Base-by-base conservation (phyloP, 495 filamentous ascomycete genomes). In the Sabuloglossum arenarium region DNA sequence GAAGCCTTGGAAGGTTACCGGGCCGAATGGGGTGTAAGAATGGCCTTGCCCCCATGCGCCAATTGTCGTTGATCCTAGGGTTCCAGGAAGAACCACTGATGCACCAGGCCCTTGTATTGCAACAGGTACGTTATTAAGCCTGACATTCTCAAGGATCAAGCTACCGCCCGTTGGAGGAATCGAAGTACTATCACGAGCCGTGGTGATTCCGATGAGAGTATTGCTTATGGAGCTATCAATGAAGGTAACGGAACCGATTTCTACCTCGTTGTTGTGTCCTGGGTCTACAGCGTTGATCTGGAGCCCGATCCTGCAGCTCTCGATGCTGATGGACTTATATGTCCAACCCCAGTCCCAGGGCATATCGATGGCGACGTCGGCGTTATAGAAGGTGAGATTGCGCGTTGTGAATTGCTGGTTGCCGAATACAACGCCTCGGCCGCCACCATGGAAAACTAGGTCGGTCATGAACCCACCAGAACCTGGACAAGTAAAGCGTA, bases 361-460 rank as follows among this genome's bases (percentile, higher is more conserved):
- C 50, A 79, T 77, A 25, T 71, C 74, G 51, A 80, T 79, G 37
- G 74, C 74, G 29, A 79, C 80, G 3, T 75, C 76, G 58, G 76
- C 77, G 62, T 74, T 69, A 60, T 73, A 72, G 65, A 90, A 84
- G 11, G 67, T 73, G 23, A 91, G 32, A 64, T 88, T 86, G 29
- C 82, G 74, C 72, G 82, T 84, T 0, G 85, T 88, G 57, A 81
- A 91, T 64, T 90, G 86, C 67, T 90, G 85, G 61, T 85, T 88
- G 16, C 85, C 85, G 56, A 87, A 62, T 39, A 73, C 73, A 23
- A 75, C 72, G 32, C 78, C 86, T 34, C 76, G 72, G 0, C 71
- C 67, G n/a, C 86, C 86, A 54, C 86, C 86, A 56, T 79, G 78
- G 67, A 88, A 88, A 10, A 75, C 62, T 9, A 81, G 63, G 58